Evolutionary conservation across 192 early-diverging fungal species (phyloP).

Genomic region (Coemansia sp.): DNA sequence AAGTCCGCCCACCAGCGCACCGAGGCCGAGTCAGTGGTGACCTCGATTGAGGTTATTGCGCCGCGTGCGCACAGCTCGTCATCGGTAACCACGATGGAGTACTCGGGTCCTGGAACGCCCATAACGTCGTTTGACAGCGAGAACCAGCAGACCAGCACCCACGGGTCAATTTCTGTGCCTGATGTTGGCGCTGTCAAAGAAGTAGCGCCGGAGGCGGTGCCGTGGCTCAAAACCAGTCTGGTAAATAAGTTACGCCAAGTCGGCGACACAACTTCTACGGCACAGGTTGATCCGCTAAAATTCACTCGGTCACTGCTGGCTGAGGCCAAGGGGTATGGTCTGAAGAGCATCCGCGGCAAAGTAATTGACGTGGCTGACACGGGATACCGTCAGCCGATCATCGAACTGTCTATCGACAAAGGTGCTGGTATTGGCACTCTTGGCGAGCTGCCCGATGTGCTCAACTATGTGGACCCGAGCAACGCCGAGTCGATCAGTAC

Average conservation of each 20-base stretch:
- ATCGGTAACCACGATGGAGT: conserved; percentile 18
- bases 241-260: conserved; percentile 47
- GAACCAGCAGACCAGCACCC: conserved; percentile 34
- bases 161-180: conserved; percentile 45
- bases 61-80: conserved; percentile 18
- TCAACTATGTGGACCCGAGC: conserved; percentile 4
- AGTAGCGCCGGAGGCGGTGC: conserved; percentile 34
- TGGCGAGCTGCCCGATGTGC: conserved; percentile 4
- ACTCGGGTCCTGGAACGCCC: conserved; percentile 18
- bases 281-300: conserved; percentile 53
- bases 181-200: conserved; percentile 36
- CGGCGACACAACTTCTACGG: conserved; percentile 33
- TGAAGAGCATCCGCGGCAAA: conserved; percentile 40
- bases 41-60: conserved; percentile 52
- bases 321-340: conserved; percentile 38
- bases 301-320: conserved; percentile 38
- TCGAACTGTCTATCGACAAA: conserved; percentile 40
- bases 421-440: neutral
- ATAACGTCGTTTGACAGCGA: conserved; percentile 8
- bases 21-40: conserved; percentile 43
- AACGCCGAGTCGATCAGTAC: conserved; percentile 11
- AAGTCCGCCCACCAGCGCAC: conserved; percentile 33
- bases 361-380: conserved; percentile 49
- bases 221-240: conserved; percentile 40
- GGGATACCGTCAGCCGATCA: conserved; percentile 34